These are phyloP conservation scores for Scheffersomyces stambukii DNA, from an alignment of 1,139 yeast genomes.

Conservation along the genomic window DNA sequence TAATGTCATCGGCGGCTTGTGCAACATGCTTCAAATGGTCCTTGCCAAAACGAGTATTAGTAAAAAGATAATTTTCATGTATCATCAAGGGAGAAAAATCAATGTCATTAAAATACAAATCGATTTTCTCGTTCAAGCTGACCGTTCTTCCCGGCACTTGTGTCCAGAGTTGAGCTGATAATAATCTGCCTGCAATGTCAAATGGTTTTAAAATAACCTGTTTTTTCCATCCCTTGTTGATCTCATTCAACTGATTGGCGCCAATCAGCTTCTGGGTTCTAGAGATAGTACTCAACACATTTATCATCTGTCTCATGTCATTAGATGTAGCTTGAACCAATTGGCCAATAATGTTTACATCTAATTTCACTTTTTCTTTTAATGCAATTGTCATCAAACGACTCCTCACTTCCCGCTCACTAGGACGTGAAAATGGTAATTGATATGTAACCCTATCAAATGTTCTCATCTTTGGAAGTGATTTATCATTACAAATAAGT, in stretches of 20 bases:
- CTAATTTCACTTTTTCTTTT: constrained; percentile 76
- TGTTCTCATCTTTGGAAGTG: constrained; percentile 93
- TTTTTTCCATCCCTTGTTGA: constrained; percentile 78
- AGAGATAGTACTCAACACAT: constrained; percentile 79
- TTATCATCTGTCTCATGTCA: constrained; percentile 93
- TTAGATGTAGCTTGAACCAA: constrained; percentile 81
- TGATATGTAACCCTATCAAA: constrained; percentile 85
- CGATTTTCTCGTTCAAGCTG: constrained; percentile 79
- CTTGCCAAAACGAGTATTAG: constrained; percentile 50
- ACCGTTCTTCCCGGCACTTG: constrained; percentile 31
- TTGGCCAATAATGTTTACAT: constrained; percentile 77
- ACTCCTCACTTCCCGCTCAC: constrained; percentile 73
- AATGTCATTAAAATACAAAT: constrained; percentile 88
- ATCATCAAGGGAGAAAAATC: constrained; percentile 95
- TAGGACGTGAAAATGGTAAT: constrained; percentile 84
- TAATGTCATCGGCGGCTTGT: constrained; percentile 80
- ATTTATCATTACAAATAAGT: constrained; percentile 88
- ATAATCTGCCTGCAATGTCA: constrained; percentile 74
- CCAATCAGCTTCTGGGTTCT: constrained; percentile 64
- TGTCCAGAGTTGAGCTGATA: constrained; percentile 27
- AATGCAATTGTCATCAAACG: constrained; percentile 88
- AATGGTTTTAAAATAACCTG: constrained; percentile 89
- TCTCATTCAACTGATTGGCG: constrained; percentile 42
- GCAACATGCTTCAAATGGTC: constrained; percentile 64
- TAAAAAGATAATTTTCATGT: constrained; percentile 82